These are phyloP conservation scores for Ustilago bromivora DNA, from an alignment of 1,284 basidiomycete species.

Conservation along the genomic window DNA sequence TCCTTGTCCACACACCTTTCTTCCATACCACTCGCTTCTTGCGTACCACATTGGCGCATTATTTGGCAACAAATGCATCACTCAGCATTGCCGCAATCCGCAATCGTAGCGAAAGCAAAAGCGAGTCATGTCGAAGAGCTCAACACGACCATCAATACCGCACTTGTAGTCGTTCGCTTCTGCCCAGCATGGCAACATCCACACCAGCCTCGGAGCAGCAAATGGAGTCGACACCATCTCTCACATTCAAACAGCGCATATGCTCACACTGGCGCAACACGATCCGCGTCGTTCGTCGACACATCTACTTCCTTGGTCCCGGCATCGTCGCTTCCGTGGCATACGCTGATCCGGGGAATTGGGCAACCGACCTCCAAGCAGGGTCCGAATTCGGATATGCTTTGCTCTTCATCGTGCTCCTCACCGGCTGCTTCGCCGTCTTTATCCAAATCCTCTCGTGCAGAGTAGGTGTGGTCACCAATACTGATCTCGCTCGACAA, in stretches of 20 bases:
- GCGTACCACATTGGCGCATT: not conserved
- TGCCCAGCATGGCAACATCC: not conserved
- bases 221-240: constrained; percentile 6
- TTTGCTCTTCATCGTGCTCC: constrained; percentile 84
- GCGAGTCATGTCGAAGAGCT: constrained; percentile 11
- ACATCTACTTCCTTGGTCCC: constrained; percentile 58
- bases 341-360: constrained; percentile 65
- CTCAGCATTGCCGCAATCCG: not conserved
- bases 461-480: constrained; percentile 73
- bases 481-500: constrained; percentile 62
- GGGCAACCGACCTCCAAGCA: constrained; percentile 68
- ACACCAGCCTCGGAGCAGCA: constrained; percentile 3
- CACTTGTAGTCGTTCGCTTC: constrained; percentile 6
- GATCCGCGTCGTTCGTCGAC: constrained; percentile 37
- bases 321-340: constrained; percentile 64
- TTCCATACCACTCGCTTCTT: not conserved
- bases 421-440: constrained; percentile 85
- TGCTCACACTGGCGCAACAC: constrained; percentile 21
- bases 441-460: constrained; percentile 78
- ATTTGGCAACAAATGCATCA: not conserved
- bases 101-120: not conserved
- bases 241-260: constrained; percentile 15
- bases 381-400: constrained; percentile 77
- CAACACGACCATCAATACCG: constrained; percentile 1
- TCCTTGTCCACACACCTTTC: not conserved